Conservation (phyloP, 2,329 filamentous ascomycete species). For the Cladosporium sp. region DNA sequence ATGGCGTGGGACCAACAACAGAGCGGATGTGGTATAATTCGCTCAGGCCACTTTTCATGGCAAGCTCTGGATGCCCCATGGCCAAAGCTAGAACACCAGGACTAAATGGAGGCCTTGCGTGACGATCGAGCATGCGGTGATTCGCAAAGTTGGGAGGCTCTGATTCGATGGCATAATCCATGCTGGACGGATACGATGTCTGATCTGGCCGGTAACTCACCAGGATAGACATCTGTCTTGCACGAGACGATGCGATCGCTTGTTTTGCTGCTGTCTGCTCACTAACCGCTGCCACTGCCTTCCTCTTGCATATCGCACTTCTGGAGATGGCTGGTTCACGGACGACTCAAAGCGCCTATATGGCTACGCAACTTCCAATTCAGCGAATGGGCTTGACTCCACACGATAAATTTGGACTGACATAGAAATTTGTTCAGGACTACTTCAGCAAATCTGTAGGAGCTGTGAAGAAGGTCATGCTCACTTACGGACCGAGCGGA, state of each 20-base stretch:
- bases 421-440: slow-evolving; percentile 65
- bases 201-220: not conserved
- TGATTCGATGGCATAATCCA: not conserved
- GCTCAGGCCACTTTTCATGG: not conserved
- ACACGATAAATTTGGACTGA: slow-evolving; percentile 53
- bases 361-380: slow-evolving; percentile 3
- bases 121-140: not conserved
- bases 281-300: slow-evolving; percentile 23
- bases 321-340: slow-evolving; percentile 15
- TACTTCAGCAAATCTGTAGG: slow-evolving; percentile 89
- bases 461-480: slow-evolving; percentile 81
- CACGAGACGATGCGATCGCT: not conserved
- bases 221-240: not conserved
- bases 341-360: not conserved
- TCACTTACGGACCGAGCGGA: slow-evolving; percentile 90
- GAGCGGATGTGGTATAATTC: not conserved
- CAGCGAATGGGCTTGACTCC: slow-evolving; percentile 1
- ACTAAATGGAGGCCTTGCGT: not conserved
- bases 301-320: slow-evolving; percentile 24
- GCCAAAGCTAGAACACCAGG: not conserved
- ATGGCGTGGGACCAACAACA: not conserved
- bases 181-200: not conserved
- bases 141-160: not conserved
- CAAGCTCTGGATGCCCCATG: not conserved
- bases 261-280: slow-evolving; percentile 16